Evolutionary conservation across 805 yeast species (phyloP), one percentile per base, ranked within the genome.

Genomic region (Yarrowia yakushimensis): DNA sequence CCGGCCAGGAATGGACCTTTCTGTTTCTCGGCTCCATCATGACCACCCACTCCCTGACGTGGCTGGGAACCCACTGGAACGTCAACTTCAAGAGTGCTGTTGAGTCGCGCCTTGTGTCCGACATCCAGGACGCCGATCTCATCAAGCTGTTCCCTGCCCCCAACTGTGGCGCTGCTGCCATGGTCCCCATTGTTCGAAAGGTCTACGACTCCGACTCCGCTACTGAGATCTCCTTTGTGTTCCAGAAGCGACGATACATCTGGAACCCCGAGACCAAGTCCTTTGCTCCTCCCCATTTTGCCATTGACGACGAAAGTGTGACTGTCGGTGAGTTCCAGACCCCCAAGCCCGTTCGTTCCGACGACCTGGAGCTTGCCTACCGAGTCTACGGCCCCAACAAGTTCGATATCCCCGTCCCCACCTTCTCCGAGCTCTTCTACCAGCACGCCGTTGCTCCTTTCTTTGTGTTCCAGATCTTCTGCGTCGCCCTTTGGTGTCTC

Each of bases 391-490:
- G 99, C 60, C 79, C 80, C 67, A 94, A 94, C 77, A 82, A 82
- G 67, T 94, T 94, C 72, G 99, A 94, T 71, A 93, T 94, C 67
- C 99, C 99, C 30, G 82, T 94, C 62, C 99, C 99, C 57, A 83
- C 97, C 0, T 93, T 94, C 69, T 66, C 82, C 63, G 98, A 93
- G 74, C 79, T 94, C 69, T 94, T 94, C 79, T 87, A 90, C 71
- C 98, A 94, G 76, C 99, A 94, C 73, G 98, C 98, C 11, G 92
- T 94, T 39, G 98, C 99, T 13, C 99, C 99, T 12, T 90, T 94
- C 74, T 94, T 94, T 69, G 97, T 94, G 25, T 94, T 94, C 79
- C 99, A 94, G 78, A 81, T 94, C 63, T 94, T 94, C 74, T 92
- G 97, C 72, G 96, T 93, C 64, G 96, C 93, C 4, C 79, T 94